Evolutionary conservation across 805 yeast species (phyloP).

Genomic region (Pichia cephalocereana): DNA sequence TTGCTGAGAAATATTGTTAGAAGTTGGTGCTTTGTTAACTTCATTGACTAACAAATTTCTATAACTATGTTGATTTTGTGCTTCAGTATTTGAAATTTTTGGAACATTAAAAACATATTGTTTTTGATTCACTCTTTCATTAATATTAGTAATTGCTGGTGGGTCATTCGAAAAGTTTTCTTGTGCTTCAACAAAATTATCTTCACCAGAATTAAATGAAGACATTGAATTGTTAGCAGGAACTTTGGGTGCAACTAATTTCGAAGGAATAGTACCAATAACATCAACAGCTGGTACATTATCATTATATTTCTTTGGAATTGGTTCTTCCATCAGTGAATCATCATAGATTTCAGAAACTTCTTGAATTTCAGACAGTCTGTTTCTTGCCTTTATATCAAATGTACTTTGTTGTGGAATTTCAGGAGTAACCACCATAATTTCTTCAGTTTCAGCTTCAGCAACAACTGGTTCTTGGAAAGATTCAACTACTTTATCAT

Average conservation of each 20-base stretch:
- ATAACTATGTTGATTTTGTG: conserved; percentile 6
- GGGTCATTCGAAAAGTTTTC: not conserved
- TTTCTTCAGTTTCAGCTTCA: conserved; percentile 2
- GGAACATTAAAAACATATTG: not conserved
- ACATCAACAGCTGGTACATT: not conserved
- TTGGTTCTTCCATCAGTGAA: conserved; percentile 6
- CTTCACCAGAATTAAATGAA: not conserved
- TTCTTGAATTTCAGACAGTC: conserved; percentile 11
- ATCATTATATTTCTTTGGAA: not conserved
- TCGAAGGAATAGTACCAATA: not conserved
- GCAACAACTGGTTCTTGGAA: not conserved
- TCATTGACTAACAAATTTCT: conserved; percentile 2
- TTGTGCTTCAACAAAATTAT: conserved; percentile 6
- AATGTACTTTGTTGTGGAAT: not conserved
- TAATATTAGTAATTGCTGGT: conserved; percentile 1
- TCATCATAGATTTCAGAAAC: conserved; percentile 12
- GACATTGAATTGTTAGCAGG: not conserved
- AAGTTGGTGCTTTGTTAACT: not conserved
- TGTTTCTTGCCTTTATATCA: conserved; percentile 2
- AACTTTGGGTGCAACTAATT: not conserved
- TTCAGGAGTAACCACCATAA: conserved; percentile 3
- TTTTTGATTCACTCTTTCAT: not conserved
- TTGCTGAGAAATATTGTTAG: not conserved
- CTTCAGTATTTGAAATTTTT: not conserved
- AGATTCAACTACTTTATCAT: not conserved